phyloP scores from a whole-genome alignment of 257 asterid genomes.

The Knoxia roxburghii region DNA sequence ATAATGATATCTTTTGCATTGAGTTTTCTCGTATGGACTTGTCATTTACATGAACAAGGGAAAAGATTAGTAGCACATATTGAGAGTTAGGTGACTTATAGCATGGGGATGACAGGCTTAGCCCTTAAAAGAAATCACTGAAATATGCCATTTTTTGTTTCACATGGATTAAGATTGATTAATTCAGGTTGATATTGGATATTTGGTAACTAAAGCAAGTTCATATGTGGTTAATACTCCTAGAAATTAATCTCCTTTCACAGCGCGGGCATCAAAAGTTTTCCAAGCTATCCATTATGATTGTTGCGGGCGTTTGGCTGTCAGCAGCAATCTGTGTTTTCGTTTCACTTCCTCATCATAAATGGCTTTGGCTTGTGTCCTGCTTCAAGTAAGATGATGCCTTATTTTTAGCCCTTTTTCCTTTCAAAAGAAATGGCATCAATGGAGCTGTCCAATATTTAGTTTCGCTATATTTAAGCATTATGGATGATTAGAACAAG shows the following conservation, averaged over 20 bases:
- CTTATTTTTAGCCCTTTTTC: neutral
- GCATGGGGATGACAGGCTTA: too few relatives aligned
- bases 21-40: too few relatives aligned
- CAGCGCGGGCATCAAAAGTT: constrained; percentile 88
- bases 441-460: neutral
- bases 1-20: too few relatives aligned
- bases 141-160: too few relatives aligned
- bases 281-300: constrained; percentile 42
- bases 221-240: neutral
- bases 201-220: too few relatives aligned
- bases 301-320: constrained; percentile 58
- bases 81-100: too few relatives aligned
- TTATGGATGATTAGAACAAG: neutral
- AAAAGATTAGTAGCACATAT: too few relatives aligned
- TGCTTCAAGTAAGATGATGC: constrained; percentile 71
- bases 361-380: constrained; percentile 88
- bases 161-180: neutral
- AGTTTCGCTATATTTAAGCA: neutral
- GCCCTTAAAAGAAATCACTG: too few relatives aligned
- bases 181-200: neutral
- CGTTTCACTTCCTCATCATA: constrained; percentile 58
- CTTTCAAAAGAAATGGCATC: neutral
- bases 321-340: constrained; percentile 62
- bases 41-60: too few relatives aligned
- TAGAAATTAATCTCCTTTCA: constrained; percentile 2